These are phyloP conservation scores for Phalaenopsis equestris DNA, from an alignment of 106 monocot species.

Conservation along the genomic window DNA sequence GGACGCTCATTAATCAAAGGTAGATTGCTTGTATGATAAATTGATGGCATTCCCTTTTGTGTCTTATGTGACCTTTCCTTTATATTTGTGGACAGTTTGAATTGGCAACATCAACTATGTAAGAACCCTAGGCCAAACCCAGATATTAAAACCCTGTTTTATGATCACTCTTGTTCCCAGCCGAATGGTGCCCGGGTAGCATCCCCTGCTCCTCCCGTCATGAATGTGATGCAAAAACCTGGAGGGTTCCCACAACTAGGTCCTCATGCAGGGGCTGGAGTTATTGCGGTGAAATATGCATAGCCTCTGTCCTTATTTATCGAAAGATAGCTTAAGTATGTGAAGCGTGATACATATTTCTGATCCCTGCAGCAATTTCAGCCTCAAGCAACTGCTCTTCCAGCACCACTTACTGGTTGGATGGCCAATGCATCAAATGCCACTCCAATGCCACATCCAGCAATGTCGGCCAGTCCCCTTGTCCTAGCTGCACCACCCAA, in stretches of 20 bases:
- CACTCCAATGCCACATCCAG: conserved; percentile 31
- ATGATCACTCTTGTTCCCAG: conserved; percentile 59
- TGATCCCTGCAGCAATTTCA: conserved; percentile 44
- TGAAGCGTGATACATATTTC: background rate
- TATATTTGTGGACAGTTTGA: conserved; percentile 30
- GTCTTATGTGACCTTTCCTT: background rate
- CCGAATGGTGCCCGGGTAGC: conserved; percentile 42
- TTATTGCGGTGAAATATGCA: background rate
- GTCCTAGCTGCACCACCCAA: conserved; percentile 28
- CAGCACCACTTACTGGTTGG: conserved; percentile 39
- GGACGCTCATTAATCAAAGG: conserved; percentile 56
- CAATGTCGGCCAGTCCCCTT: conserved; percentile 40
- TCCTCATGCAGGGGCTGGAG: conserved; percentile 26
- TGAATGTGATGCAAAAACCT: conserved; percentile 32
- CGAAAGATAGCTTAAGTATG: background rate
- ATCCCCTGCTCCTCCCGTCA: conserved; percentile 27
- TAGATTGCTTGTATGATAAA: conserved; percentile 3
- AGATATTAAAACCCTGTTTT: conserved; percentile 55
- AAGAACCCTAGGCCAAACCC: conserved; percentile 54
- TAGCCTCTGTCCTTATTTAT: background rate
- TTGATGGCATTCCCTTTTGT: background rate
- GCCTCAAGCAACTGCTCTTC: conserved; percentile 28
- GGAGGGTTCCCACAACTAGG: conserved; percentile 40
- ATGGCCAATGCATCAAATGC: conserved; percentile 44
- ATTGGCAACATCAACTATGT: conserved; percentile 64